Percentiles rank a stretch among this genome's conserved stretches.
phyloP scores from a whole-genome alignment of 768 basidiomycete species.

The Xanthoconium purpureum region DNA sequence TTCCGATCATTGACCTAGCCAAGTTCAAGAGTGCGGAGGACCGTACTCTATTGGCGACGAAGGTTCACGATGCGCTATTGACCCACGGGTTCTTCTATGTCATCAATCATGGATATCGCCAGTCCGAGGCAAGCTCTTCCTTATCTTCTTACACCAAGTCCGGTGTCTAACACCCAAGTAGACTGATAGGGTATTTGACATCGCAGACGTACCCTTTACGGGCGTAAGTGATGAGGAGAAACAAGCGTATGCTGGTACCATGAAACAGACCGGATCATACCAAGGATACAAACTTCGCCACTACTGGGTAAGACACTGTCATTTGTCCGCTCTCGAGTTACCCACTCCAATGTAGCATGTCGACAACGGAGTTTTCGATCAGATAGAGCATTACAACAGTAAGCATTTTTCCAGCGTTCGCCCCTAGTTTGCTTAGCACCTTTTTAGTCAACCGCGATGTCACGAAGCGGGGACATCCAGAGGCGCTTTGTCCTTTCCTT shows the following conservation, averaged over 20 bases:
- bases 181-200: slow-evolving; percentile 47
- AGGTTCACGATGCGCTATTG: slow-evolving; percentile 46
- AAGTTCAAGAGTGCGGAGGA: slow-evolving; percentile 37
- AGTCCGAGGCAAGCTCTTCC: slow-evolving; percentile 32
- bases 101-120: slow-evolving; percentile 36
- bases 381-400: slow-evolving; percentile 66
- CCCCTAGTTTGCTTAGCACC: background rate
- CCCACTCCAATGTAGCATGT: slow-evolving; percentile 44
- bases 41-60: slow-evolving; percentile 35
- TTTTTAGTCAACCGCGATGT: slow-evolving; percentile 51
- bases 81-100: slow-evolving; percentile 43
- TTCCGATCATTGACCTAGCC: slow-evolving; percentile 52
- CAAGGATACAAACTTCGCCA: slow-evolving; percentile 52
- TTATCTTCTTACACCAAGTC: background rate
- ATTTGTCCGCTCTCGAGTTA: background rate
- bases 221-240: slow-evolving; percentile 44
- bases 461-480: slow-evolving; percentile 47
- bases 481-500: slow-evolving; percentile 46
- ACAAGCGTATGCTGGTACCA: slow-evolving; percentile 35
- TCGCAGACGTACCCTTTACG: slow-evolving; percentile 46
- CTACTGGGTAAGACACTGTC: slow-evolving; percentile 40
- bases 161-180: slow-evolving; percentile 33
- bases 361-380: slow-evolving; percentile 59
- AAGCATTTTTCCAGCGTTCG: slow-evolving; percentile 10
- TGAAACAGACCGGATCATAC: slow-evolving; percentile 44